Evolutionary conservation across 192 early-diverging fungal species (phyloP), one percentile per base, ranked within the genome.

Genomic region (Coemansia sp.): DNA sequence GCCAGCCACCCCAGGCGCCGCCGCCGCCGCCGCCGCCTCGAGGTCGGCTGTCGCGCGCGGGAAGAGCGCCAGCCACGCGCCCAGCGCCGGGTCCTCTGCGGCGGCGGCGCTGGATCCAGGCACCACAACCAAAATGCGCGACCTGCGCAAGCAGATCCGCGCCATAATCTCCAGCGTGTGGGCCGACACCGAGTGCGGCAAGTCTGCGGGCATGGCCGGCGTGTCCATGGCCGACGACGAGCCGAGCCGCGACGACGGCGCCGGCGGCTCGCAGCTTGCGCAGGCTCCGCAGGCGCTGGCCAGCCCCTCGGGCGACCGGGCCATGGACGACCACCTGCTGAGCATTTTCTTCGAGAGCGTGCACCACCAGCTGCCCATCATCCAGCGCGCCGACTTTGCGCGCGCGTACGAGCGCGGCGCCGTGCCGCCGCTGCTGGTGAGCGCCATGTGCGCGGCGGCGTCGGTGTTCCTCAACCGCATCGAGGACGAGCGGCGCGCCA

Each of bases 391-490:
- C 21, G 65, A 59, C 22, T 78, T 78, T 38, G 19, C 31, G 30
- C 32, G 23, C 0, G 42, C 54, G 7, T 78, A 78, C 35, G 25
- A 19, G 37, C 36, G 50, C 9, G 49, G 55, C 21, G 41, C 40
- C 1, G 64, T 51, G 4, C 42, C 68, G 45, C 26, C 60, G 23
- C 56, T 78, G 35, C 48, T 78, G 33, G 55, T 78, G 3, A 55
- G 58, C 27, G 75, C 75, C 15, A 71, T 78, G 75, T 71, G 75
- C 22, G 59, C 75, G 17, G 63, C 75, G 0, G 63, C 75, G 0
- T 66, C 69, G 8, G 65, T 71, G 52, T 78, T 78, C 30, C 60
- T 65, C 26, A 78, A 71, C 49, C 68, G 68, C 11, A 67, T 63
- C 29, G 75, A 78, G 53, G 60, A 60, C n/a, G 75, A 78, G 50